Percentiles rank a stretch among this genome's conserved stretches.
These are phyloP conservation scores for Quillaja saponaria DNA, from an alignment of 306 rosid genomes.

Conservation along the genomic window DNA sequence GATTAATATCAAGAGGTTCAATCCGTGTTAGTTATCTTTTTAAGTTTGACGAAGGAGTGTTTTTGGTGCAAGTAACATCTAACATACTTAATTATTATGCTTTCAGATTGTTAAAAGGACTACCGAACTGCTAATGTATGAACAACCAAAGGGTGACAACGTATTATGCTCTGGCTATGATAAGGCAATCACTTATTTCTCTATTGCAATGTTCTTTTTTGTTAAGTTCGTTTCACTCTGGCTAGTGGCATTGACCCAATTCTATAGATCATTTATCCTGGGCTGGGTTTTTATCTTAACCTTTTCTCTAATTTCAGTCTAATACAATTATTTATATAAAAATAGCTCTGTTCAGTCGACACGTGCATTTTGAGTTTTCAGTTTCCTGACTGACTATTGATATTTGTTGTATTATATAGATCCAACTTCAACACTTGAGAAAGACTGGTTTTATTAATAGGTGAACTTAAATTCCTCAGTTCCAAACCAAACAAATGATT, in stretches of 20 bases:
- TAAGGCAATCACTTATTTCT: conserved; percentile 36
- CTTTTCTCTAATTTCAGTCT: no score
- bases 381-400: no score
- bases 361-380: no score
- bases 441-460: conserved; percentile 18
- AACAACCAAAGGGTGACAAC: conserved; percentile 34
- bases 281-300: no score
- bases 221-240: not conserved
- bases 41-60: not conserved
- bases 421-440: no score
- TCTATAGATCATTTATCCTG: no score
- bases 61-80: no score
- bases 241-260: no score
- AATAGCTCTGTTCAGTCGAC: no score
- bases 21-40: not conserved
- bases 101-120: conserved; percentile 60
- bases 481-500: not conserved
- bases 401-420: no score
- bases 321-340: no score
- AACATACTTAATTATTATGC: no score
- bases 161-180: conserved; percentile 59
- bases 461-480: not conserved
- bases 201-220: not conserved
- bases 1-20: not conserved
- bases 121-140: conserved; percentile 42